Evolutionary conservation across 225 moss, liverwort and hornwort genomes (phyloP).

Genomic region (Thuidium tamariscinum): DNA sequence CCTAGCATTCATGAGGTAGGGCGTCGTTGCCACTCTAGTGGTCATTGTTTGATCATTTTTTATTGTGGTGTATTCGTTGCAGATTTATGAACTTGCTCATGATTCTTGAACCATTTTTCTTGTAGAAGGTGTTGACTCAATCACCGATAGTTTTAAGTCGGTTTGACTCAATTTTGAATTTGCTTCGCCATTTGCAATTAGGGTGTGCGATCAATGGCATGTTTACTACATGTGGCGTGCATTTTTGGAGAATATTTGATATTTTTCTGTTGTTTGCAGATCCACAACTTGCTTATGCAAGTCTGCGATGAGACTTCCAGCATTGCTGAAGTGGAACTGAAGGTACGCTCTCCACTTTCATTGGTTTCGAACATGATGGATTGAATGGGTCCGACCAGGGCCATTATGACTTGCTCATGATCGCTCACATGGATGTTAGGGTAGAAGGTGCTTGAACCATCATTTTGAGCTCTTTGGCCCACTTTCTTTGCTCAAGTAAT

Average conservation of each 20-base stretch:
- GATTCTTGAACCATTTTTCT: background rate
- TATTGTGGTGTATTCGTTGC: background rate
- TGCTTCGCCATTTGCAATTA: background rate
- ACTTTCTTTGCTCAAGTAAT: background rate
- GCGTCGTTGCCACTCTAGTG: background rate
- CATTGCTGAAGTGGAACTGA: slow-evolving; percentile 30
- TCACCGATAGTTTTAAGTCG: background rate
- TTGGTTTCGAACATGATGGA: background rate
- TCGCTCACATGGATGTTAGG: background rate
- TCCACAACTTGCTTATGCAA: slow-evolving; percentile 30
- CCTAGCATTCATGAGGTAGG: slow-evolving; percentile 25
- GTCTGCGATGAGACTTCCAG: slow-evolving; percentile 37
- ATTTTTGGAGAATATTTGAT: background rate
- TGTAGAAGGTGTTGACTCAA: background rate
- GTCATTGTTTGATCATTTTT: background rate
- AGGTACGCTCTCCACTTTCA: slow-evolving; percentile 5
- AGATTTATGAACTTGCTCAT: slow-evolving; percentile 6
- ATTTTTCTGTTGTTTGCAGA: background rate
- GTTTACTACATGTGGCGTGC: background rate
- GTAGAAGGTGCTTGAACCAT: background rate
- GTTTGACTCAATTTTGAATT: background rate
- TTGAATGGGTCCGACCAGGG: background rate
- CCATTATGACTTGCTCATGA: background rate
- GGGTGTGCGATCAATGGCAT: background rate
- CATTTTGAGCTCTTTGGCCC: background rate